phyloP scores from a whole-genome alignment of 345 rosid species.

The Moricandia moricandioides region DNA sequence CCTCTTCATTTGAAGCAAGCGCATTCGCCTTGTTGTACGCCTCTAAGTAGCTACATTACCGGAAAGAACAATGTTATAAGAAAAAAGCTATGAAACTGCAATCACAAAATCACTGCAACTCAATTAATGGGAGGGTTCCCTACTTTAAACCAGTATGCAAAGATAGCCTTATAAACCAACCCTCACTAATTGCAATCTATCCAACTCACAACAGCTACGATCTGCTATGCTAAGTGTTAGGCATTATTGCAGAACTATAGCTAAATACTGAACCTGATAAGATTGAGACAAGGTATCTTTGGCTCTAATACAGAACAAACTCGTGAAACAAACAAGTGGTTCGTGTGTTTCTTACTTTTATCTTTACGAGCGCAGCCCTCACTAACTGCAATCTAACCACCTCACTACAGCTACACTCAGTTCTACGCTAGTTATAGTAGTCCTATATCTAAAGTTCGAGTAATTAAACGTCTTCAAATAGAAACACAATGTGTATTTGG shows the following conservation, averaged over 20 bases:
- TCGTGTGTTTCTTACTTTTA: background rate
- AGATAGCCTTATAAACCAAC: background rate
- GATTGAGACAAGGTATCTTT: background rate
- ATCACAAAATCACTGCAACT: background rate
- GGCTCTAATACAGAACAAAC: background rate
- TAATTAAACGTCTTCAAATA: background rate
- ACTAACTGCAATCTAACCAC: background rate
- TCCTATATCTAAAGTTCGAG: background rate
- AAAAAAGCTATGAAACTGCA: constrained; percentile 1
- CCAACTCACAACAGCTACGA: background rate
- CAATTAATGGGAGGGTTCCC: background rate
- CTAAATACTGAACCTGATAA: constrained; percentile 8
- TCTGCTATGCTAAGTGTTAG: background rate
- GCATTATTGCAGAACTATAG: background rate
- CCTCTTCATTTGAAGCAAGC: constrained; percentile 73
- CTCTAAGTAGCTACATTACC: constrained; percentile 63
- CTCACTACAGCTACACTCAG: background rate
- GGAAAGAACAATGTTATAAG: background rate
- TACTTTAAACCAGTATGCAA: background rate
- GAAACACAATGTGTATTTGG: background rate
- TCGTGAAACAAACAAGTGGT: background rate
- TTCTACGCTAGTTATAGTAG: background rate
- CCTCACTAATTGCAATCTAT: no score
- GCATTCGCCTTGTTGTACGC: constrained; percentile 81
- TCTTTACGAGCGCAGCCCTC: background rate